Percentiles rank a stretch among this genome's conserved stretches.
phyloP scores from a whole-genome alignment of 768 basidiomycete species.

The Trametes coccinea region DNA sequence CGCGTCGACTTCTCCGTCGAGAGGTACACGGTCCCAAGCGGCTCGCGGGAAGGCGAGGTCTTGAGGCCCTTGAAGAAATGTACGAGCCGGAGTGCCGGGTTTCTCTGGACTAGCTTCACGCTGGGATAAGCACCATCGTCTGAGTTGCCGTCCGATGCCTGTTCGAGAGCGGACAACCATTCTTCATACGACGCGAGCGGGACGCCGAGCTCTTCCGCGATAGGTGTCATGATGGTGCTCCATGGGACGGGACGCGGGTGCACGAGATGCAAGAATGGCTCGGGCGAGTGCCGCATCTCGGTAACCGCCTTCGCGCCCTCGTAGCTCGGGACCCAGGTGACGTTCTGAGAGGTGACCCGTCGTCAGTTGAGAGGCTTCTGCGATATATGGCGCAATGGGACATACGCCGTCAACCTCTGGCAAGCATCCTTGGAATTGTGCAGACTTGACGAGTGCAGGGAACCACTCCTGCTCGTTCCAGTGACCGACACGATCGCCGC shows the following conservation, averaged over 20 bases:
- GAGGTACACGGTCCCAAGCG: not conserved
- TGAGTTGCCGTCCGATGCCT: not conserved
- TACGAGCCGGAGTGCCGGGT: not conserved
- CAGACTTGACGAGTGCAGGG: conserved; percentile 36
- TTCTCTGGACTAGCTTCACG: not conserved
- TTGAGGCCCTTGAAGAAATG: not conserved
- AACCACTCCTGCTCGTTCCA: conserved; percentile 52
- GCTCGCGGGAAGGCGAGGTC: not conserved
- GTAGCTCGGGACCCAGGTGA: conserved; percentile 47
- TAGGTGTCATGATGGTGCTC: conserved; percentile 32
- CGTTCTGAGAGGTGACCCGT: conserved; percentile 26
- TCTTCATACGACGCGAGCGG: conserved; percentile 36
- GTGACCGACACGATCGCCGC: conserved; percentile 42
- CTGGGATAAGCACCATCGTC: no score
- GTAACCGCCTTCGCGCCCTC: conserved; percentile 37
- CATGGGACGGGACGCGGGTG: conserved; percentile 41
- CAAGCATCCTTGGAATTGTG: conserved; percentile 34
- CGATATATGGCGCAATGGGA: not conserved
- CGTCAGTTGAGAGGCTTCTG: not conserved
- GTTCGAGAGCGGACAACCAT: conserved; percentile 31
- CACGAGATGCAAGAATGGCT: conserved; percentile 37
- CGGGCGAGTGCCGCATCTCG: conserved; percentile 27
- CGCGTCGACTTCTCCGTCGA: not conserved
- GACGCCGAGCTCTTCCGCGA: conserved; percentile 28
- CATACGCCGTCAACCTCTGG: conserved; percentile 39